Evolutionary conservation across 2,329 filamentous ascomycete species (phyloP).

Genomic region (Fusarium transvaalense): DNA sequence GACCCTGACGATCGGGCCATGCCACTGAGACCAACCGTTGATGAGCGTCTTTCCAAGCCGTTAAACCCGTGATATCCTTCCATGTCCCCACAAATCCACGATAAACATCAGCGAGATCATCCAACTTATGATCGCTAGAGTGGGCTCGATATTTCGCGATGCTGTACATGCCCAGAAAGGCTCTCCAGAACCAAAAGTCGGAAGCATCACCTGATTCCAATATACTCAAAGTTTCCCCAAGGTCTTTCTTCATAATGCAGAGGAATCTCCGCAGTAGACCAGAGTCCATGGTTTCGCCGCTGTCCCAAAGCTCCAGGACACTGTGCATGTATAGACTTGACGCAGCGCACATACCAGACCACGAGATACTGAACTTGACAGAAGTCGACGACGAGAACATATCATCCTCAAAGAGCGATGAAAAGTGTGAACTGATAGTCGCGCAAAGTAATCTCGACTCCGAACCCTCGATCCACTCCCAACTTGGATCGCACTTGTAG

Average conservation of each 20-base stretch:
- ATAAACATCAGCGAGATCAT: background rate
- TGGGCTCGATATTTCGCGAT: constrained; percentile 8
- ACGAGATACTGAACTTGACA: constrained; percentile 17
- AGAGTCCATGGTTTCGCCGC: constrained; percentile 6
- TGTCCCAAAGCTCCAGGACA: constrained; percentile 34
- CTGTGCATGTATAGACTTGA: constrained; percentile 36
- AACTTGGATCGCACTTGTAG: constrained; percentile 30
- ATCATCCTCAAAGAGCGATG: constrained; percentile 20
- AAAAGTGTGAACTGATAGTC: constrained; percentile 34
- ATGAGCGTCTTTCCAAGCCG: constrained; percentile 17
- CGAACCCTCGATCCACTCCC: constrained; percentile 43
- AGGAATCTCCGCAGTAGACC: constrained; percentile 21
- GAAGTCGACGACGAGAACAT: fast-evolving
- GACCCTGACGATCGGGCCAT: constrained; percentile 15
- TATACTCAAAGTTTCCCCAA: background rate
- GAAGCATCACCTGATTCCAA: background rate
- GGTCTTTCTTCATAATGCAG: constrained; percentile 19
- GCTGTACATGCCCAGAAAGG: constrained; percentile 33
- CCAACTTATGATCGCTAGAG: background rate
- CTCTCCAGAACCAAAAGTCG: constrained; percentile 41
- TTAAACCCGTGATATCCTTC: background rate
- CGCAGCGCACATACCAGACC: constrained; percentile 33
- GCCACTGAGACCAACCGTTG: constrained; percentile 4
- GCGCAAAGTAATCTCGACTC: constrained; percentile 34
- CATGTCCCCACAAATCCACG: constrained; percentile 10